Conservation (phyloP, 805 yeast genomes). For the Metschnikowia proteae region DNA sequence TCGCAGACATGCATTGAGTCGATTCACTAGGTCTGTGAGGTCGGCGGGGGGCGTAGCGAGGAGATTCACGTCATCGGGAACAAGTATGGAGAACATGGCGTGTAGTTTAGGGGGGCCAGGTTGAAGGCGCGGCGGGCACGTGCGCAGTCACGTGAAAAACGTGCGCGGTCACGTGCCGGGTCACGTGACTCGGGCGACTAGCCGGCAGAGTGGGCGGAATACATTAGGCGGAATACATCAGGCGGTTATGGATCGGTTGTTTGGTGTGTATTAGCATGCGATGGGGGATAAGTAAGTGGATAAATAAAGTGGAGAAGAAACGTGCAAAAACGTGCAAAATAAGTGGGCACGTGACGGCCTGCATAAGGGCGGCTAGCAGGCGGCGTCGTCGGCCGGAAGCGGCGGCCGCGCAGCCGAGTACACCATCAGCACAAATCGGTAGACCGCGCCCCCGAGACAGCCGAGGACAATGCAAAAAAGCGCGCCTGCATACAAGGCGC, state of each 20-base stretch:
- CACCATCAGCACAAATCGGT: slow-evolving; percentile 16
- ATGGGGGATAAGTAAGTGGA: no score
- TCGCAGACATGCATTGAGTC: neutral
- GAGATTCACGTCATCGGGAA: slow-evolving; percentile 11
- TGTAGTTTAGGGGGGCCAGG: neutral
- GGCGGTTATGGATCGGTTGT: no score
- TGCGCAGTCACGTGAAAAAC: no score
- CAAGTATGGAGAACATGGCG: slow-evolving; percentile 9
- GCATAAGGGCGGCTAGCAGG: neutral
- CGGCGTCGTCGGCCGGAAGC: neutral
- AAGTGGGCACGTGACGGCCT: no score
- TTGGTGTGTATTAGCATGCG: no score
- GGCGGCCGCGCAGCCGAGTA: neutral
- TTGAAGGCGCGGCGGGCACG: neutral
- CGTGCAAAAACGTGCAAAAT: no score
- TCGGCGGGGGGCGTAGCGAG: neutral
- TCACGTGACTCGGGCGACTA: neutral
- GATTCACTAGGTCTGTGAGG: neutral
- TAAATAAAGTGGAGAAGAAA: no score
- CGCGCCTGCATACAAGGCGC: slow-evolving; percentile 55
- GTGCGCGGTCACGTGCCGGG: neutral
- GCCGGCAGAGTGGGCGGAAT: no score
- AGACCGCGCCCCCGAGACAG: slow-evolving; percentile 30
- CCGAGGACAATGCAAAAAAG: slow-evolving; percentile 43
- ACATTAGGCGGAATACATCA: no score